Conservation (phyloP, 129 eudicot genomes). For the Saposhnikovia divaricata region DNA sequence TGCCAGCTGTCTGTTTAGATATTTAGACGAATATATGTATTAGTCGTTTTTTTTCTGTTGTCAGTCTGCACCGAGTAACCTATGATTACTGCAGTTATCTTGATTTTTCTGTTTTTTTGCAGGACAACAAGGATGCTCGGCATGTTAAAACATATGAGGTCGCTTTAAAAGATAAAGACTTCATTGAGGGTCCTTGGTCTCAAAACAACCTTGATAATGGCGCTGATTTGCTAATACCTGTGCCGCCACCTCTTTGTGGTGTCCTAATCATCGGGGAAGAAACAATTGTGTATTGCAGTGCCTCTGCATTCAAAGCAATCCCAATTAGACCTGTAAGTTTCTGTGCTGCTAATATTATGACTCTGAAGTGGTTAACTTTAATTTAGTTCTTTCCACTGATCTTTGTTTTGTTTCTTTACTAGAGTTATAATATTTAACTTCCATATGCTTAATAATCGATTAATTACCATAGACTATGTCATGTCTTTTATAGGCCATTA, state of each 20-base stretch:
- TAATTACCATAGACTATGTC: slow-evolving; percentile 6
- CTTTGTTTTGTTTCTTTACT: neutral
- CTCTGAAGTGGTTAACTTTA: neutral
- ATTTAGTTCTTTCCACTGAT: neutral
- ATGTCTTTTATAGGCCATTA: slow-evolving; percentile 50
- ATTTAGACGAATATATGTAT: neutral
- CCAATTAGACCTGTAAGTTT: slow-evolving; percentile 91
- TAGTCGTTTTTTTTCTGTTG: neutral
- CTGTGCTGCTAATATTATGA: slow-evolving; percentile 4
- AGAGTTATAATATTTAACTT: neutral
- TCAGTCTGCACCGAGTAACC: neutral
- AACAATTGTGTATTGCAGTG: slow-evolving; percentile 93
- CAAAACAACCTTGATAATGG: slow-evolving; percentile 98
- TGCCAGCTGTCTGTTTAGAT: neutral
- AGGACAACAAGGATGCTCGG: slow-evolving; percentile 97
- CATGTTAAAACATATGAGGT: slow-evolving; percentile 97
- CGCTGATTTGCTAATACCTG: slow-evolving; percentile 90
- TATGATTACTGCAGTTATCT: neutral
- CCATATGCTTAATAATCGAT: neutral
- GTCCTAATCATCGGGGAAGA: slow-evolving; percentile 96
- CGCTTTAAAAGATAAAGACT: slow-evolving; percentile 87
- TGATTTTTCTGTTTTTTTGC: slow-evolving; percentile 19
- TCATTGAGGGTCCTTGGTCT: slow-evolving; percentile 94
- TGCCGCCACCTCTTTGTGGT: slow-evolving; percentile 96
- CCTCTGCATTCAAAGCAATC: slow-evolving; percentile 87